phyloP scores from a whole-genome alignment of 768 basidiomycete genomes.

The Podaxis carcinomalis region DNA sequence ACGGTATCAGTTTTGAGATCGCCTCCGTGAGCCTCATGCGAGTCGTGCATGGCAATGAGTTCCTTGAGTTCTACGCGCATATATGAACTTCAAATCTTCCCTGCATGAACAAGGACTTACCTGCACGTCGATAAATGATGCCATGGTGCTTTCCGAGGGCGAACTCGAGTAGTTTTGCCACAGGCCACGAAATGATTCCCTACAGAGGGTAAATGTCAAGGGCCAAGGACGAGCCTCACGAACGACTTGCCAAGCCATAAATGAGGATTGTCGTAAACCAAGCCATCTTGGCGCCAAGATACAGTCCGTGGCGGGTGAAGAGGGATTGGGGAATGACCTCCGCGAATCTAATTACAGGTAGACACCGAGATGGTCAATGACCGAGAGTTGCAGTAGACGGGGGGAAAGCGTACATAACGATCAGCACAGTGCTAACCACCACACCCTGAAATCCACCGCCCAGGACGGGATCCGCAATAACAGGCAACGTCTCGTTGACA shows the following conservation, averaged over 20 bases:
- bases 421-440: conserved; percentile 76
- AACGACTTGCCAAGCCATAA: conserved; percentile 52
- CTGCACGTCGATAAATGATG: conserved; percentile 53
- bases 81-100: neutral
- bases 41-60: conserved; percentile 84
- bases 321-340: conserved; percentile 92
- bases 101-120: neutral
- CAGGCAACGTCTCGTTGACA: conserved; percentile 82
- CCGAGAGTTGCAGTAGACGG: neutral
- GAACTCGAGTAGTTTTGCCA: conserved; percentile 77
- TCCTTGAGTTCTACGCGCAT: conserved; percentile 70
- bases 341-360: conserved; percentile 53
- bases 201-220: conserved; percentile 20
- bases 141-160: conserved; percentile 82
- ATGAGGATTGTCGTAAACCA: conserved; percentile 64
- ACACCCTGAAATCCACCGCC: conserved; percentile 79
- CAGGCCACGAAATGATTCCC: conserved; percentile 80
- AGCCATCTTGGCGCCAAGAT: conserved; percentile 86
- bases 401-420: conserved; percentile 69
- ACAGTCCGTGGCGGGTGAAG: conserved; percentile 88
- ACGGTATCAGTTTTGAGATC: conserved; percentile 86
- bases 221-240: neutral
- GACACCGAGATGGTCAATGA: neutral
- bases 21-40: conserved; percentile 68
- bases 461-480: conserved; percentile 76